Conservation (phyloP, 495 filamentous ascomycete genomes). For the Penicillium atrosanguineum region DNA sequence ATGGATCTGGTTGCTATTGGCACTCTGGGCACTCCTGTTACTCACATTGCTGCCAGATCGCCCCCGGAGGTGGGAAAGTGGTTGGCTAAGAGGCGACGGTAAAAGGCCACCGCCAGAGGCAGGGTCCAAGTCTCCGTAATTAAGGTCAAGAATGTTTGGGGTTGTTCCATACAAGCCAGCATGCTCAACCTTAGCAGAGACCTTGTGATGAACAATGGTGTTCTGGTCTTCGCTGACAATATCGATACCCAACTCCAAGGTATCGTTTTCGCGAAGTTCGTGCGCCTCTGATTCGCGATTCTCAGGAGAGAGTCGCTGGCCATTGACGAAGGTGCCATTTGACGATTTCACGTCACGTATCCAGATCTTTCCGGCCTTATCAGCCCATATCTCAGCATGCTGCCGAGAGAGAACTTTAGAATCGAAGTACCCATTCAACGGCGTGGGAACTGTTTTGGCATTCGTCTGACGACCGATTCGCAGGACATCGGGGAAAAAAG, state of each 20-base stretch:
- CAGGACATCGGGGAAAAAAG: constrained; percentile 82
- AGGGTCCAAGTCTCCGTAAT: constrained; percentile 83
- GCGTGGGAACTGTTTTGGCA: constrained; percentile 86
- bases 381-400: constrained; percentile 95
- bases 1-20: constrained; percentile 57
- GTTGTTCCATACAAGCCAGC: constrained; percentile 69
- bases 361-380: constrained; percentile 84
- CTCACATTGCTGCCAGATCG: constrained; percentile 69
- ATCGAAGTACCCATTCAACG: constrained; percentile 92
- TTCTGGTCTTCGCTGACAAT: constrained; percentile 98
- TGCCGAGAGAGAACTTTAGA: constrained; percentile 95
- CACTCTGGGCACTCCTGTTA: constrained; percentile 53
- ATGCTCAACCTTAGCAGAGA: constrained; percentile 92
- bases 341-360: constrained; percentile 98
- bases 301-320: constrained; percentile 82
- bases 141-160: constrained; percentile 78
- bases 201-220: constrained; percentile 96
- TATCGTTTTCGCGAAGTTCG: constrained; percentile 81
- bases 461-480: constrained; percentile 97
- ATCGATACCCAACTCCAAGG: constrained; percentile 92
- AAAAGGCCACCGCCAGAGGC: constrained; percentile 66
- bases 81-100: constrained; percentile 55
- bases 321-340: constrained; percentile 97
- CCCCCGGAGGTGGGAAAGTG: constrained; percentile 60
- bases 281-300: constrained; percentile 94